Conservation (phyloP, 495 filamentous ascomycete species). For the Xanthoparmelia taractica region DNA sequence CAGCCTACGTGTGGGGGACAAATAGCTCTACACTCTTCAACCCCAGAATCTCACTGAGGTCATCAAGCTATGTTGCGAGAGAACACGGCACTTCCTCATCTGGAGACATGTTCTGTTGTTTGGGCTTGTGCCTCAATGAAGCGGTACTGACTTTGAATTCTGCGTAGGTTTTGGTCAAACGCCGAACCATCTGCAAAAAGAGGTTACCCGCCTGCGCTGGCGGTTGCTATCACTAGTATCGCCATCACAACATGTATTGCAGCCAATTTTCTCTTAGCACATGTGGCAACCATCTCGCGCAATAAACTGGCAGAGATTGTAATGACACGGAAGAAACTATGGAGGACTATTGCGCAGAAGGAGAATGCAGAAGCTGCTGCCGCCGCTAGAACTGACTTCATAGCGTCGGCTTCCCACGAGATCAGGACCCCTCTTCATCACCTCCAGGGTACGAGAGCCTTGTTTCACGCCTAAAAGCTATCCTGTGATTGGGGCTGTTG, state of each 20-base stretch:
- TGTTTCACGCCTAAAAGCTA: not conserved
- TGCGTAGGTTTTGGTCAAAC: slow-evolving; percentile 22
- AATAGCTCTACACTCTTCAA: not conserved
- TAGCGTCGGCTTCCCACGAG: slow-evolving; percentile 29
- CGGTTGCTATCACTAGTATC: slow-evolving; percentile 25
- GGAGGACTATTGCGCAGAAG: slow-evolving; percentile 29
- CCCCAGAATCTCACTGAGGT: not conserved
- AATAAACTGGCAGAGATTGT: slow-evolving; percentile 30
- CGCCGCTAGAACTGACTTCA: slow-evolving; percentile 27
- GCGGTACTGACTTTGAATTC: not conserved
- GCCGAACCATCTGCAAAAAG: slow-evolving; percentile 19
- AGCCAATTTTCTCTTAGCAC: slow-evolving; percentile 28
- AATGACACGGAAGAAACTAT: slow-evolving; percentile 26
- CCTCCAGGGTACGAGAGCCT: slow-evolving; percentile 17
- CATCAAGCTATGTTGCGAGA: not conserved
- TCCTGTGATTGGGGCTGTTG: not conserved
- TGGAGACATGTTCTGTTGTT: not conserved
- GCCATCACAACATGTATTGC: slow-evolving; percentile 28
- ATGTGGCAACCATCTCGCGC: slow-evolving; percentile 27
- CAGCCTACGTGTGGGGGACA: not conserved
- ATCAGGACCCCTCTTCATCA: slow-evolving; percentile 31
- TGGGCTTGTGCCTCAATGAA: not conserved
- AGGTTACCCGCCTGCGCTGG: slow-evolving; percentile 26
- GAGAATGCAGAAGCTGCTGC: slow-evolving; percentile 29
- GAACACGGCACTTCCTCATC: not conserved